These are phyloP conservation scores for Auriscalpium vulgare DNA, from an alignment of 768 basidiomycete species.

Conservation along the genomic window DNA sequence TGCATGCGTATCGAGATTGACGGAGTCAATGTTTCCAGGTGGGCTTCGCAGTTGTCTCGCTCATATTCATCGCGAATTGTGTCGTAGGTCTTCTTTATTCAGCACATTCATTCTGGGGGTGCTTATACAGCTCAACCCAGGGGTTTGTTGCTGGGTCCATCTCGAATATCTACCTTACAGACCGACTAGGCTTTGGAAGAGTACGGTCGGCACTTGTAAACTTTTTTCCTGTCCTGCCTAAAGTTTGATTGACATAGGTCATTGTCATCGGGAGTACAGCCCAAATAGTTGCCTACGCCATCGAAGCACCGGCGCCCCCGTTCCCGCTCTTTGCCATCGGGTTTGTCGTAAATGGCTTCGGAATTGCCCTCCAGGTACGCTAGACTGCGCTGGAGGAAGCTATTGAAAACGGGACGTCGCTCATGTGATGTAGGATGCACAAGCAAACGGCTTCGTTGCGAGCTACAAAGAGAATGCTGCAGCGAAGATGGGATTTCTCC, in stretches of 20 bases:
- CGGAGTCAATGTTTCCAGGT: constrained; percentile 25
- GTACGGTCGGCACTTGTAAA: constrained; percentile 18
- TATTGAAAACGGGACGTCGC: background rate
- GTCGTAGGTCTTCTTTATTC: constrained; percentile 23
- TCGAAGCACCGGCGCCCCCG: constrained; percentile 49
- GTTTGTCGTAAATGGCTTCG: constrained; percentile 41
- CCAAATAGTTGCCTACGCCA: constrained; percentile 45
- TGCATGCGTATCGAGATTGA: background rate
- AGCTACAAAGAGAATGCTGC: constrained; percentile 46
- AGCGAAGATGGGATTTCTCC: constrained; percentile 61
- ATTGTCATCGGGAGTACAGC: constrained; percentile 38
- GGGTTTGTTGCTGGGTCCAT: constrained; percentile 42
- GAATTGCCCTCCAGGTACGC: constrained; percentile 36
- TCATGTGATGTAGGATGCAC: constrained; percentile 44
- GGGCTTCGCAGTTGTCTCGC: constrained; percentile 45
- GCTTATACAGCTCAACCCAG: constrained; percentile 21
- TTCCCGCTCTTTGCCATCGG: constrained; percentile 55
- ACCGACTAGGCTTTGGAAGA: constrained; percentile 40
- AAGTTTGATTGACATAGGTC: constrained; percentile 21
- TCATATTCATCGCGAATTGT: constrained; percentile 50
- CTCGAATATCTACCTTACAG: constrained; percentile 39
- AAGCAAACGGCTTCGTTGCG: constrained; percentile 65
- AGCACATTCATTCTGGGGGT: background rate
- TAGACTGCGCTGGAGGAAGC: background rate
- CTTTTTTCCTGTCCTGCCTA: background rate